Evolutionary conservation across 208 protist genomes (phyloP), one percentile per base, ranked within the genome.

Genomic region (Leishmania gerbilli): DNA sequence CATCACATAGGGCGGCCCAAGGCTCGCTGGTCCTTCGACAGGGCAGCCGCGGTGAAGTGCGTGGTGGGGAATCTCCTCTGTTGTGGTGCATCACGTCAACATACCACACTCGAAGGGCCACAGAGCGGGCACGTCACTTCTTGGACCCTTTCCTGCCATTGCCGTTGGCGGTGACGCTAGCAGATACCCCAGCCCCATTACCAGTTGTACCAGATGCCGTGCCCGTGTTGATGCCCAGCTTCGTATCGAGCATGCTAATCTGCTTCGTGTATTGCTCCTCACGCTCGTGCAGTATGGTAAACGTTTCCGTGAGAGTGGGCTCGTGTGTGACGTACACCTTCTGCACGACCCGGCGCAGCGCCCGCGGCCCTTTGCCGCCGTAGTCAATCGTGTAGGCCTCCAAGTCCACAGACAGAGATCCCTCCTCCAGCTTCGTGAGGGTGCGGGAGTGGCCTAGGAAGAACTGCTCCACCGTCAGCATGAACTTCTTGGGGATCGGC

Each of bases 281-380:
- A 34, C 81, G 81, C 40, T 80, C 71, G 62, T 87, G 56, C 55
- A 87, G 53, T 51, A 89, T 79, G 58, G 80, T 77, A 31, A 60
- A 79, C n/a, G 77, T 89, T 58, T 84, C 79, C 1, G 76, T 45
- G 27, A 53, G 62, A n/a, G 40, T 24, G 3, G 85, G 83, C 58
- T 90, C 89, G 76, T 96, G 89, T 13, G 92, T 91, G 67, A 96
- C 81, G 55, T 77, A 79, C 34, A 89, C 78, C 62, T 88, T 80
- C 58, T 85, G 69, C 55, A 95, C 81, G 1, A 96, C 47, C 4
- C 95, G 87, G 9, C 95, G 95, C 75, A 97, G 84, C 67, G 87
- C 74, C 13, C 93, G 90, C 47, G 90, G 90, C n/a, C 93, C 95
- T 71, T 94, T 93, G 74, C 95, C 95, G 71, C 71, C 85, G 81